A percentile compares a stretch with the other conserved stretches of the same genome.
Conservation (phyloP, 345 rosid genomes). For the Eucalyptus caleyi region DNA sequence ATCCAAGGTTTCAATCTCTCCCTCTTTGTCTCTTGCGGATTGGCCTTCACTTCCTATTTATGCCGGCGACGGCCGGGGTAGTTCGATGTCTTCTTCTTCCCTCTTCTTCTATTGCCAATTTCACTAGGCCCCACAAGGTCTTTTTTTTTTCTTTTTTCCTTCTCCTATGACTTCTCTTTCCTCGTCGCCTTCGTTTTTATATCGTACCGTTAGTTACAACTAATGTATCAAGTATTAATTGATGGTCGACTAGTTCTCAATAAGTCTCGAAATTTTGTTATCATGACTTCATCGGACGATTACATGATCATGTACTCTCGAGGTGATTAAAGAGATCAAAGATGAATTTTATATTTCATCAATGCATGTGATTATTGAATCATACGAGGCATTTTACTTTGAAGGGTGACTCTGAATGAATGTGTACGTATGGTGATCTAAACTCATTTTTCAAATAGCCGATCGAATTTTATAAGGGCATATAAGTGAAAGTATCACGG, state of each 20-base stretch:
- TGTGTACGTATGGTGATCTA: not conserved
- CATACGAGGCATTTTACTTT: accelerated
- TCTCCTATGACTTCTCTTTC: no score
- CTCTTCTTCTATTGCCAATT: not conserved
- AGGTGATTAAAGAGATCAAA: not conserved
- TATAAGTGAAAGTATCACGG: not conserved
- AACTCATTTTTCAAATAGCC: not conserved
- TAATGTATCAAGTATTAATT: accelerated
- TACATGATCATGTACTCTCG: accelerated
- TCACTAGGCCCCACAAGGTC: not conserved
- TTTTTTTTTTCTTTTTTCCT: not conserved
- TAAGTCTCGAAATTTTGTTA: accelerated
- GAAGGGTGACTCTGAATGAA: accelerated
- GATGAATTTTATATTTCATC: not conserved
- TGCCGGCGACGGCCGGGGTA: not conserved
- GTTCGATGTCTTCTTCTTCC: not conserved
- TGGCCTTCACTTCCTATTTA: not conserved
- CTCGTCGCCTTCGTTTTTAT: not conserved
- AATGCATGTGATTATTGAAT: not conserved
- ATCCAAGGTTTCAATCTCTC: not conserved
- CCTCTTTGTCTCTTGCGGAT: not conserved
- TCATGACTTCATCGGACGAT: accelerated
- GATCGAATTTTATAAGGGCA: not conserved
- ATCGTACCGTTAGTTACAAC: not conserved
- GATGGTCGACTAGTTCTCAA: accelerated